Base-by-base conservation (phyloP, 2,329 filamentous ascomycete genomes). In the Tolypocladium nubicola region DNA sequence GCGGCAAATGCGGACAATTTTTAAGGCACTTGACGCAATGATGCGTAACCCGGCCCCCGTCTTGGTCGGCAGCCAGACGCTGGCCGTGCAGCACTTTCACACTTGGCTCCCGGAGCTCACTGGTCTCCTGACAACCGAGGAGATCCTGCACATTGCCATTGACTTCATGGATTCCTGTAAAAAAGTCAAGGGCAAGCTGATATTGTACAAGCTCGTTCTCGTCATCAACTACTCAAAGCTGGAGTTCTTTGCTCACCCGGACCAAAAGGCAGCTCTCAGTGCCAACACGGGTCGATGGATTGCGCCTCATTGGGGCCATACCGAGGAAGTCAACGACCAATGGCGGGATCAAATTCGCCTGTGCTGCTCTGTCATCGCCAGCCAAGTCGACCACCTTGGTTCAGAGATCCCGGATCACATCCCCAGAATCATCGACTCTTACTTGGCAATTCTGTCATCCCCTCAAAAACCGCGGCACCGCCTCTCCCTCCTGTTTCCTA, bases 31-130 rank as follows among this genome's bases (percentile, higher is more conserved):
- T 30, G 91, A 97, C 71, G 79, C 82, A 19, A 83, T 99, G 73
- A 97, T 99, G 90, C 85, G 86, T 59, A 96, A 90, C 69, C 79
- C 85, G 1, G 88, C 90, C 2, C 89, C 94, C 0, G 86, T 92
- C 21, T 76, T 97, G 30, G 89, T 97, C 16, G 94, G 94, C 39
- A 97, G 89, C 61, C 96, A 99, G 73, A 97, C 94, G 0, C 77
- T 99, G 54, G 86, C 95, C 2, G 91, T 97, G 14, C 94, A 99
- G 71, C 90, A 97, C 70, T 96, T 97, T 70, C 93, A 97, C 68
- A 89, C 89, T 0, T 99, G 94, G 94, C 77, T 99, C n/a, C 93
- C 94, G 0, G 93, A 97, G 68, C 82, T 99, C 11, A 79, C 84
- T 0, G 84, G 86, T 1, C 79, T 94, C 41, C 79, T 97, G 67